Evolutionary conservation across 768 basidiomycete genomes (phyloP).

Genomic region (Dendrothele bispora): DNA sequence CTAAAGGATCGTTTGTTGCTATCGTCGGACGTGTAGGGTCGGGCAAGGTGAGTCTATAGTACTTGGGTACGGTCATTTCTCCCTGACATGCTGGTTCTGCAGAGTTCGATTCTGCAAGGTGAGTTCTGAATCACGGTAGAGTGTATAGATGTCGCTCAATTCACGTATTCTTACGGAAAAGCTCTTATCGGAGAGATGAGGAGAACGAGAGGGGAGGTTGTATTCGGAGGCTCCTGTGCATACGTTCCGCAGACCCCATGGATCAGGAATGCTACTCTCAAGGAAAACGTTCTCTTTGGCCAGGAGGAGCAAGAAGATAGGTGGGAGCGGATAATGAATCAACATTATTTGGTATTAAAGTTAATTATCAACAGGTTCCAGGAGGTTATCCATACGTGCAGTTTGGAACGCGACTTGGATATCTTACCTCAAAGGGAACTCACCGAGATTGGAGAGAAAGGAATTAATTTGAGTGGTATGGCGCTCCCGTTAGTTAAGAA

Average conservation of each 20-base stretch:
- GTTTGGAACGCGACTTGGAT: conserved; percentile 67
- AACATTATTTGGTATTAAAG: background rate
- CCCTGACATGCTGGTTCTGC: background rate
- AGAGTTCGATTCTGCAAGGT: conserved; percentile 36
- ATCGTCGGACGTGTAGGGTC: conserved; percentile 54
- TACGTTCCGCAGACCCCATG: conserved; percentile 65
- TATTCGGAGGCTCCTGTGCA: conserved; percentile 54
- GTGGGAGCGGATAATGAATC: conserved; percentile 21
- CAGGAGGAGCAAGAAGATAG: conserved; percentile 57
- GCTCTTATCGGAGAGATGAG: conserved; percentile 48
- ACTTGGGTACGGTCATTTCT: background rate
- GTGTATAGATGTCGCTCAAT: no score
- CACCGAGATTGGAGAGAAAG: conserved; percentile 79
- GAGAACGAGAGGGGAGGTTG: conserved; percentile 42
- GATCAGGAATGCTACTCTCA: conserved; percentile 68
- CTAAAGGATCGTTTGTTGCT: conserved; percentile 45
- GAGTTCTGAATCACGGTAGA: no score
- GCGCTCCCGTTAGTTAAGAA: background rate
- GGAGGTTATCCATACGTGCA: conserved; percentile 62
- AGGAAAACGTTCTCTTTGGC: conserved; percentile 77
- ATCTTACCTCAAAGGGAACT: conserved; percentile 68
- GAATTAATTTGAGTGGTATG: conserved; percentile 64
- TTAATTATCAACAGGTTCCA: conserved; percentile 41
- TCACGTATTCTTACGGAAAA: no score
- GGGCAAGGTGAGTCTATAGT: conserved; percentile 38